Conservation (phyloP, 148 eudicot species). For the Gaultheria prostrata region DNA sequence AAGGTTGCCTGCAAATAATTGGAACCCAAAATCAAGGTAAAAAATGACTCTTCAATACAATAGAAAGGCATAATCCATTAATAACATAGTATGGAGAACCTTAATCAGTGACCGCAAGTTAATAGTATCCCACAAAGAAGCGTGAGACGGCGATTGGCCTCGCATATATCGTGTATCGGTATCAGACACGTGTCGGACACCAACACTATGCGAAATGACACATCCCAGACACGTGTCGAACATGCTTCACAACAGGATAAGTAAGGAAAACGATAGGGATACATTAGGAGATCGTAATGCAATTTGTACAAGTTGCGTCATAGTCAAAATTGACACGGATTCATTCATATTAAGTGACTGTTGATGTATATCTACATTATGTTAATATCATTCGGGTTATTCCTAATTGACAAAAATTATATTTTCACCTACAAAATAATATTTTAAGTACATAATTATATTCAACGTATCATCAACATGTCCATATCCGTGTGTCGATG, state of each 20-base stretch:
- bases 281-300: conserved; percentile 3
- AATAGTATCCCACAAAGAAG: neutral
- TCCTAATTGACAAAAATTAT: neutral
- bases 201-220: neutral
- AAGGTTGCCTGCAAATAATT: conserved; percentile 67
- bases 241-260: neutral
- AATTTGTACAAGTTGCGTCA: neutral
- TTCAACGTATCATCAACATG: neutral
- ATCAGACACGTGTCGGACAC: neutral
- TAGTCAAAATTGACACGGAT: neutral
- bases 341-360: neutral
- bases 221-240: neutral
- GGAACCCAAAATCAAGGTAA: neutral
- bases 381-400: neutral
- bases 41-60: neutral
- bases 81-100: neutral
- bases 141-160: neutral
- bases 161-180: neutral
- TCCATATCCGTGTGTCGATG: neutral
- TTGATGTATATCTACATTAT: neutral
- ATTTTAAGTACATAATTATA: neutral
- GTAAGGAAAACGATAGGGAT: neutral
- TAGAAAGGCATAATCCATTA: neutral
- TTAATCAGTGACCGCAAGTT: neutral
- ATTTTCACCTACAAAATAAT: neutral